A percentile compares a stretch with the other conserved stretches of the same genome.
phyloP scores from a whole-genome alignment of 2,329 filamentous ascomycete species.

The Neophaeococcomyces mojaviensis region DNA sequence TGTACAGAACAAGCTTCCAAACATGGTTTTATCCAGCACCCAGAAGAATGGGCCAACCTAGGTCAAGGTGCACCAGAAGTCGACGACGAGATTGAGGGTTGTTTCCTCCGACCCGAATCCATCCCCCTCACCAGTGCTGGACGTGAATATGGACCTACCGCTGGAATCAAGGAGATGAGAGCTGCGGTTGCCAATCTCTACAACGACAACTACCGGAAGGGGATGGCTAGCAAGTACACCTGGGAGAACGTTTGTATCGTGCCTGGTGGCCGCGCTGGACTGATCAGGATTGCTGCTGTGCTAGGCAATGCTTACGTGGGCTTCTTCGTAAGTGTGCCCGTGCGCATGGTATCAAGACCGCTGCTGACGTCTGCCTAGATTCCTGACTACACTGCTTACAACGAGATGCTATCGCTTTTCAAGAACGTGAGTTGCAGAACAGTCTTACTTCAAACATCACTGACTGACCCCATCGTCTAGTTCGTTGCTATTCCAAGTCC shows the following conservation, averaged over 20 bases:
- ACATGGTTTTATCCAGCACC: slow-evolving; percentile 78
- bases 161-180: slow-evolving; percentile 83
- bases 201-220: slow-evolving; percentile 84
- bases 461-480: slow-evolving; percentile 34
- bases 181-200: slow-evolving; percentile 87
- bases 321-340: slow-evolving; percentile 54
- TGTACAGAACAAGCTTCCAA: slow-evolving; percentile 63
- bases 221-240: slow-evolving; percentile 81
- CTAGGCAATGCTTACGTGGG: slow-evolving; percentile 85
- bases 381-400: slow-evolving; percentile 93
- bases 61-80: slow-evolving; percentile 92
- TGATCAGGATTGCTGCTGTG: slow-evolving; percentile 92
- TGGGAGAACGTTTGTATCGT: slow-evolving; percentile 98
- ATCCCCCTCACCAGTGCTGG: slow-evolving; percentile 73
- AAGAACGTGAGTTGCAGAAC: slow-evolving; percentile 51
- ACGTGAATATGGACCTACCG: slow-evolving; percentile 86
- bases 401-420: slow-evolving; percentile 93
- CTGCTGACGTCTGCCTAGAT: too few species aligned
- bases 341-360: too few species aligned
- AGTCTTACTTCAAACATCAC: not conserved
- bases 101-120: slow-evolving; percentile 70
- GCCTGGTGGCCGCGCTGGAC: slow-evolving; percentile 71
- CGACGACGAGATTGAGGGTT: slow-evolving; percentile 84
- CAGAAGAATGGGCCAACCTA: slow-evolving; percentile 80
- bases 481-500: slow-evolving; percentile 84